Percentiles rank a stretch among this genome's conserved stretches.
Conservation (phyloP, 129 eudicot genomes). For the Pittosporum tobira region DNA sequence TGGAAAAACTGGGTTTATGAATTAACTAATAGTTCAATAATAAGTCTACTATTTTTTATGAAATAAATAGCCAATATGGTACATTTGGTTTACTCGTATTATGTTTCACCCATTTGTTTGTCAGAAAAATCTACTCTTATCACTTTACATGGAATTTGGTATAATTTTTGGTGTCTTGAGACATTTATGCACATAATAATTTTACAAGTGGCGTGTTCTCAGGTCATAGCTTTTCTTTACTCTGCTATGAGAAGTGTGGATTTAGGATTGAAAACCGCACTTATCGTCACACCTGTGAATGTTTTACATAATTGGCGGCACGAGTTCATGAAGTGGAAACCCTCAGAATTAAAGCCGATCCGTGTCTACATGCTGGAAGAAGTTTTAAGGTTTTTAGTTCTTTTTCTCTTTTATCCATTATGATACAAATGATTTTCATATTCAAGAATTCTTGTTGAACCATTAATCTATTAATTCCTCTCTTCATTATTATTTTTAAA, state of each 20-base stretch:
- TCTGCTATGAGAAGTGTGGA: slow-evolving; percentile 93
- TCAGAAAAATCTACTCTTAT: no score
- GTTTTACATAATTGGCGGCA: slow-evolving; percentile 95
- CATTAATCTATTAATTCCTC: neutral
- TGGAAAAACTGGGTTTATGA: no score
- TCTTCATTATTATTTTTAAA: no score
- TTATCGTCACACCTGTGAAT: slow-evolving; percentile 87
- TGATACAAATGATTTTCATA: neutral
- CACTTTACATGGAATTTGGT: neutral
- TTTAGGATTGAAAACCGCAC: slow-evolving; percentile 72
- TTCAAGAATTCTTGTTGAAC: neutral
- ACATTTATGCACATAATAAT: neutral
- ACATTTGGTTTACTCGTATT: neutral
- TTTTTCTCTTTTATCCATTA: neutral
- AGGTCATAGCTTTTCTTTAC: slow-evolving; percentile 88
- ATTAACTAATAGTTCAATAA: no score
- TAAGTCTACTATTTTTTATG: neutral
- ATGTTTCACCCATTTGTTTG: no score
- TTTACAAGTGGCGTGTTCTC: slow-evolving; percentile 3
- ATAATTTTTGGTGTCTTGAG: neutral
- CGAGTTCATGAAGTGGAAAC: slow-evolving; percentile 83
- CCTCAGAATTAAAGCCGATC: slow-evolving; percentile 74
- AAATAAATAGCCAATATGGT: neutral
- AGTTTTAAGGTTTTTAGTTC: slow-evolving; percentile 58
- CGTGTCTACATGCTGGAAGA: slow-evolving; percentile 91